Conservation (phyloP, 805 yeast genomes). For the Kurtzmaniella cleridarum region DNA sequence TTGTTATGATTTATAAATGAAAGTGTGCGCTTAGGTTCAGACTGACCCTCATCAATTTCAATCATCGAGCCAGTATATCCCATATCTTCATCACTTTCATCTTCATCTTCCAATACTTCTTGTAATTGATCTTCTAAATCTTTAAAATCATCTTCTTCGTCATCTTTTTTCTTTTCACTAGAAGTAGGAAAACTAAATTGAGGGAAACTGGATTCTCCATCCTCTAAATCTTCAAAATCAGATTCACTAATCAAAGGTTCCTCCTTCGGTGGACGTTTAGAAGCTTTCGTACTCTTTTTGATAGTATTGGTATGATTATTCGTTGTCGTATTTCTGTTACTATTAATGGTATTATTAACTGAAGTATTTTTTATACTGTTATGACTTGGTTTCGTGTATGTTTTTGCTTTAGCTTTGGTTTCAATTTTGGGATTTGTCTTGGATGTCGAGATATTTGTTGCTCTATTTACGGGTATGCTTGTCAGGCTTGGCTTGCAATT, state of each 20-base stretch:
- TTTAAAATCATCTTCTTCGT: constrained; percentile 35
- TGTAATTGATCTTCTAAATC: constrained; percentile 39
- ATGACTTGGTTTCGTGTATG: constrained; percentile 10
- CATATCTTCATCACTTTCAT: constrained; percentile 22
- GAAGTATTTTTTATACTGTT: constrained; percentile 11
- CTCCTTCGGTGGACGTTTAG: constrained; percentile 14
- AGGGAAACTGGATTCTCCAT: not conserved
- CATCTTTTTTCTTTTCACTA: constrained; percentile 5
- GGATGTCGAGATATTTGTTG: not conserved
- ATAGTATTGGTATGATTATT: not conserved
- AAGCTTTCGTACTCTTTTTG: constrained; percentile 2
- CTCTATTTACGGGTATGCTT: not conserved
- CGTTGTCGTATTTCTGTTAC: constrained; percentile 4
- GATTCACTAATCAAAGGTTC: constrained; percentile 26
- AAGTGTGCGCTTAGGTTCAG: constrained; percentile 2
- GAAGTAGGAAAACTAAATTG: too few species aligned
- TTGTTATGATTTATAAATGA: constrained; percentile 1
- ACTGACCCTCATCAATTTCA: constrained; percentile 19
- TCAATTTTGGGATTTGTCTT: not conserved
- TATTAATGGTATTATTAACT: constrained; percentile 5
- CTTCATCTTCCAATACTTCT: constrained; percentile 32
- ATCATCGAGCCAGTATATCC: constrained; percentile 20
- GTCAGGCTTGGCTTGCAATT: not conserved
- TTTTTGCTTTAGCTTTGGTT: constrained; percentile 1
- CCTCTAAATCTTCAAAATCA: constrained; percentile 33